These are phyloP conservation scores for Aureobasidium pullulans DNA, from an alignment of 2,329 filamentous ascomycete genomes.

Conservation along the genomic window DNA sequence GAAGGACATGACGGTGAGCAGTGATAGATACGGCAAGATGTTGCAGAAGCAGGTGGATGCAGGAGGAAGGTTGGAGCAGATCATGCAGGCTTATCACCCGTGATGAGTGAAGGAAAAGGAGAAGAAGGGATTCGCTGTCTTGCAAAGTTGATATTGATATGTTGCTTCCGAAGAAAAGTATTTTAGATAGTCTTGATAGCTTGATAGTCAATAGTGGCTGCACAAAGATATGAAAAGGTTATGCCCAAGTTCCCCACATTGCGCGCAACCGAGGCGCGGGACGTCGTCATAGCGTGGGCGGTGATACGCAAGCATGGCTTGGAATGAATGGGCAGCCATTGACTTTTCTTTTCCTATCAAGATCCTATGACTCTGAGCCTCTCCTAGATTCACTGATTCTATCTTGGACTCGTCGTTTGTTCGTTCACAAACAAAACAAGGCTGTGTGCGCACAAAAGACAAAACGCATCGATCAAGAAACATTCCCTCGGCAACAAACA, in stretches of 20 bases:
- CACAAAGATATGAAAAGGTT: neutral
- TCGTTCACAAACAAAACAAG: neutral
- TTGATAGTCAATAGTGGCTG: neutral
- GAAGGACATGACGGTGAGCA: neutral
- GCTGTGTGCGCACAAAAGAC: neutral
- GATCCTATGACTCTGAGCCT: neutral
- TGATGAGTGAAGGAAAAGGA: neutral
- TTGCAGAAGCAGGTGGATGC: neutral
- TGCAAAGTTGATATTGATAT: neutral
- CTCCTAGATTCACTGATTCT: neutral
- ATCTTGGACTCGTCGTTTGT: neutral
- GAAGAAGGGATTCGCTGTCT: neutral
- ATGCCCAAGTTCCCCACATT: neutral
- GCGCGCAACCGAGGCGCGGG: neutral
- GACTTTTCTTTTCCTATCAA: slow-evolving; percentile 2
- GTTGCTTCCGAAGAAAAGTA: neutral
- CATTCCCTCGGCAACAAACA: neutral
- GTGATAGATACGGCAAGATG: neutral
- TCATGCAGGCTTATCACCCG: neutral
- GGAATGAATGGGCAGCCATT: neutral
- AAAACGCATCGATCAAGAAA: neutral
- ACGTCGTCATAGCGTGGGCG: slow-evolving; percentile 1
- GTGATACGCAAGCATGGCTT: neutral
- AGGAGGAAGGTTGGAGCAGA: neutral
- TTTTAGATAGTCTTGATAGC: neutral